These are phyloP conservation scores for Scheffersomyces segobiensis DNA, from an alignment of 1,139 yeast genomes.

Conservation along the genomic window DNA sequence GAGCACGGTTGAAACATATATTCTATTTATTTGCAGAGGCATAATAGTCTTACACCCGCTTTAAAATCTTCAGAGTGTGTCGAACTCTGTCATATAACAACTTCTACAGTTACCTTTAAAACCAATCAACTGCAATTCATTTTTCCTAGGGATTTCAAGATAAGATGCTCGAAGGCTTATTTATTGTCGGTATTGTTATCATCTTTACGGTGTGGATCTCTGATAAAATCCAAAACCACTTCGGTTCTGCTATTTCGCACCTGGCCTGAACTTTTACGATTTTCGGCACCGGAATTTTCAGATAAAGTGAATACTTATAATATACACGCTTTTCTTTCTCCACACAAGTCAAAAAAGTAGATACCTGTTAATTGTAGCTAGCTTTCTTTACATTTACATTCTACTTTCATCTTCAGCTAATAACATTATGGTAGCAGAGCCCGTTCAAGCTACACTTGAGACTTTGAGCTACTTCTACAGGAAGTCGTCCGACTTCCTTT, in stretches of 20 bases:
- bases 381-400: neutral
- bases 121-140: too few relatives aligned
- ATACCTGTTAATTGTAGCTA: neutral
- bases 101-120: too few relatives aligned
- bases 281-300: neutral
- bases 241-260: neutral
- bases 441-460: conserved; percentile 42
- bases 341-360: neutral
- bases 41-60: too few relatives aligned
- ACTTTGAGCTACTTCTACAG: conserved; percentile 28
- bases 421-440: conserved; percentile 44
- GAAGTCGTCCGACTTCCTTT: conserved; percentile 24
- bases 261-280: neutral
- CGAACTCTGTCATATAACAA: too few relatives aligned
- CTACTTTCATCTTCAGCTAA: neutral
- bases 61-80: too few relatives aligned
- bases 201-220: neutral
- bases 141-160: too few relatives aligned
- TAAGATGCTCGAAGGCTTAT: neutral
- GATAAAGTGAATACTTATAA: neutral
- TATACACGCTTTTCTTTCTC: neutral
- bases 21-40: too few relatives aligned
- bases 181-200: neutral
- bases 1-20: too few relatives aligned
- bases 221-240: neutral